Evolutionary conservation across 345 rosid species (phyloP).

Genomic region (Hirschfeldia incana): DNA sequence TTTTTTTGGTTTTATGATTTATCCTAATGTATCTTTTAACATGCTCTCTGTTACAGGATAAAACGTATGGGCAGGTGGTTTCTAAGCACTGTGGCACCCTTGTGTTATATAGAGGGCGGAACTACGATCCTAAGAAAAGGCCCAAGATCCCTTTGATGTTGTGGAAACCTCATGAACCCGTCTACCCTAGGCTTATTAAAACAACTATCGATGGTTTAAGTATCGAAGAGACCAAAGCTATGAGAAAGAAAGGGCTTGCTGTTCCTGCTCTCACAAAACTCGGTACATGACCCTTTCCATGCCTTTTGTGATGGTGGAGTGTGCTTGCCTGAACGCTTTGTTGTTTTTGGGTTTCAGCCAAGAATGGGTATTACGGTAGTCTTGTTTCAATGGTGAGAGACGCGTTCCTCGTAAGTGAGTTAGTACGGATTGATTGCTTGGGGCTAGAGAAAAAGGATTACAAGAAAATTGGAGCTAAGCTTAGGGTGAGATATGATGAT

Average conservation of each 20-base stretch:
- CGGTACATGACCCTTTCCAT: constrained; percentile 39
- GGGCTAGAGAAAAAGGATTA: constrained; percentile 85
- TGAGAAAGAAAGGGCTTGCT: constrained; percentile 80
- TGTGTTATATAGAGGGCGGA: constrained; percentile 79
- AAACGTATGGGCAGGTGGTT: constrained; percentile 67
- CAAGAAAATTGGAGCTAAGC: constrained; percentile 93
- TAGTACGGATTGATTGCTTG: constrained; percentile 78
- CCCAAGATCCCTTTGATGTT: constrained; percentile 82
- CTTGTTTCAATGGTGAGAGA: constrained; percentile 92
- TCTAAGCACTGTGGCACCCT: constrained; percentile 73
- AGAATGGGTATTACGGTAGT: constrained; percentile 91
- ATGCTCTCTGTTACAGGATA: constrained; percentile 23
- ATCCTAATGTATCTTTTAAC: neutral
- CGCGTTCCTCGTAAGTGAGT: constrained; percentile 69
- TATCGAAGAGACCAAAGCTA: constrained; percentile 80
- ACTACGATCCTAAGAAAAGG: constrained; percentile 73
- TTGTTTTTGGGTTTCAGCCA: constrained; percentile 56
- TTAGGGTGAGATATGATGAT: constrained; percentile 55
- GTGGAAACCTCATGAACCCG: constrained; percentile 95
- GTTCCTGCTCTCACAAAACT: constrained; percentile 77
- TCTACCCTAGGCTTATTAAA: constrained; percentile 81
- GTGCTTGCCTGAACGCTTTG: neutral
- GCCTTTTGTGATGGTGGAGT: constrained; percentile 4
- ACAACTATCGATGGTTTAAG: constrained; percentile 80
- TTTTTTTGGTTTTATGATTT: neutral